phyloP scores from a whole-genome alignment of 176 grass and related monocot genomes.

The Microstegium vimineum region DNA sequence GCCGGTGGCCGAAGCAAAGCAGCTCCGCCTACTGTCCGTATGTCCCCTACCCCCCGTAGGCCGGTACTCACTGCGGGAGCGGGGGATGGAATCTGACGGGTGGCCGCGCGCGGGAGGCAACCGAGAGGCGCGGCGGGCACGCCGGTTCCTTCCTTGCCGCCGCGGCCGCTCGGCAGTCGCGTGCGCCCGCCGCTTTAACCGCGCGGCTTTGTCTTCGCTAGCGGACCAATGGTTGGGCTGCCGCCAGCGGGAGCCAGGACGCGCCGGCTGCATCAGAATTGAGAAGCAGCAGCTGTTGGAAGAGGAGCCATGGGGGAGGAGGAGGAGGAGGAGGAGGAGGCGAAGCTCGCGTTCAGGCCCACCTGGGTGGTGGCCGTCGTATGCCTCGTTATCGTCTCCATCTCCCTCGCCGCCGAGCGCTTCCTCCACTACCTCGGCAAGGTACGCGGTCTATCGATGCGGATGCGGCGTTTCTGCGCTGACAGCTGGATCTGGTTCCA shows the following conservation, averaged over 20 bases:
- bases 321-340: background rate
- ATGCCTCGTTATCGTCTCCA: slow-evolving; percentile 61
- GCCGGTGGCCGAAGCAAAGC: slow-evolving; percentile 34
- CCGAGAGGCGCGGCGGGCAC: background rate
- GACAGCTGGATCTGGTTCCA: background rate
- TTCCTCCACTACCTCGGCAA: slow-evolving; percentile 85
- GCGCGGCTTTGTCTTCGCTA: background rate
- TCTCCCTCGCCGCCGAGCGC: slow-evolving; percentile 71
- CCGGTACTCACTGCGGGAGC: background rate
- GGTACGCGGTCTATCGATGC: background rate
- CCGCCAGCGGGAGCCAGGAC: background rate
- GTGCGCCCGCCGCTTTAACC: background rate
- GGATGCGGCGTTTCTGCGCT: background rate
- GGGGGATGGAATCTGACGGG: slow-evolving; percentile 23
- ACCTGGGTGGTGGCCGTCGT: slow-evolving; percentile 76
- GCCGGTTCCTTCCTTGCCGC: slow-evolving; percentile 39
- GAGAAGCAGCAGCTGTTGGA: background rate
- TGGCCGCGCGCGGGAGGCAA: slow-evolving; percentile 18
- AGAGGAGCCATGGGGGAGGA: slow-evolving; percentile 6
- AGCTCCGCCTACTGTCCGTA: background rate
- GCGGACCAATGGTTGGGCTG: background rate
- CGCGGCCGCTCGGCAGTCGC: background rate
- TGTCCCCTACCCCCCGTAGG: background rate
- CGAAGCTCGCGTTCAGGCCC: slow-evolving; percentile 50
- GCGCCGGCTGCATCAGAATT: background rate